Conservation (phyloP, 345 rosid species). For the Linum trigynum region DNA sequence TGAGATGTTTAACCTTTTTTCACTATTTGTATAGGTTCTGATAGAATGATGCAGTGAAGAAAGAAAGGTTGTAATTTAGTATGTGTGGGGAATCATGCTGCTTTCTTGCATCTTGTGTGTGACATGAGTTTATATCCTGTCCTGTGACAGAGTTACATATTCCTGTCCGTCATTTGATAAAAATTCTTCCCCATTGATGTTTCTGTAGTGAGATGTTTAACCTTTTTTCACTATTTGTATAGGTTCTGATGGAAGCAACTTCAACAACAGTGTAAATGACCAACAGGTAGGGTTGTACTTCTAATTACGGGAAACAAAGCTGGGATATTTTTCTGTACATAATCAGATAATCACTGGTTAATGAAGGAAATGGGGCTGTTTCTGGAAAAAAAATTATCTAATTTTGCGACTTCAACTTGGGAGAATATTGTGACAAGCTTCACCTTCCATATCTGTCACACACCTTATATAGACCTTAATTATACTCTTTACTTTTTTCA, state of each 20-base stretch:
- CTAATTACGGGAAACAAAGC: background rate
- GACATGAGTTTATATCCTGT: background rate
- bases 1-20: constrained; percentile 12
- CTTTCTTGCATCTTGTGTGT: background rate
- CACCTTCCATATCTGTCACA: background rate
- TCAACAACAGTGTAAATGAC: constrained; percentile 89
- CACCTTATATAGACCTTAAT: background rate
- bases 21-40: constrained; percentile 43
- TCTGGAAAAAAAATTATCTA: too few relatives aligned
- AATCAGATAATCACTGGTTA: background rate
- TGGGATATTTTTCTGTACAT: background rate
- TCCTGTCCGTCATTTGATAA: background rate
- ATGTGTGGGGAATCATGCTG: background rate
- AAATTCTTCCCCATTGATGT: background rate
- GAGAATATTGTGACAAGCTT: background rate
- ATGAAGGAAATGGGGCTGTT: too few relatives aligned
- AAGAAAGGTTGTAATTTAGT: background rate
- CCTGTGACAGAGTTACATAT: background rate
- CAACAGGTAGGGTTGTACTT: constrained; percentile 57
- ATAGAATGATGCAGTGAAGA: constrained; percentile 23
- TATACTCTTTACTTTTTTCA: background rate
- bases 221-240: constrained; percentile 11
- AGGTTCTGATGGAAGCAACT: constrained; percentile 80
- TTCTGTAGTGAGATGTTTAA: constrained; percentile 6
- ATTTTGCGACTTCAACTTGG: too few relatives aligned